Evolutionary conservation across 495 filamentous ascomycete species (phyloP).

Genomic region (Tuber brumale): DNA sequence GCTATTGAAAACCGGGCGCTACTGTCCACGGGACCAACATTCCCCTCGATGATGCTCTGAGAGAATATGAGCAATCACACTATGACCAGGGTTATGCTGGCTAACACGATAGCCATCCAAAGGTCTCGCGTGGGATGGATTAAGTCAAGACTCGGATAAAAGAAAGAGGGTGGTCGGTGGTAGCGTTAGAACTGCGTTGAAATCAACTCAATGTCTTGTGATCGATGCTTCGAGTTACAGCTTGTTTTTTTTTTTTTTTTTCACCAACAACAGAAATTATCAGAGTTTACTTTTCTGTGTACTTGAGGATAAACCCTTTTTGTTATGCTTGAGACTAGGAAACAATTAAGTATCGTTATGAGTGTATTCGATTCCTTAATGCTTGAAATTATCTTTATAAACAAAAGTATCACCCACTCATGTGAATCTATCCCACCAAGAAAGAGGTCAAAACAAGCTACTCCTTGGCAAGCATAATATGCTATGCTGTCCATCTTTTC

Average conservation of each 20-base stretch:
- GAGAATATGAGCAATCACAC: slow-evolving; percentile 5
- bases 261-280: neutral
- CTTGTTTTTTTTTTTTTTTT: neutral
- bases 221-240: neutral
- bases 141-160: neutral
- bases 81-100: neutral
- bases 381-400: too few species aligned
- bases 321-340: neutral
- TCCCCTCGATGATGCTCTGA: neutral
- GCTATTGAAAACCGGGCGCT: neutral
- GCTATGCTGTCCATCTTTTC: neutral
- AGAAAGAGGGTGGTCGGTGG: neutral
- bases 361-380: neutral
- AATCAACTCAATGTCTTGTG: neutral
- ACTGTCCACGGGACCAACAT: neutral
- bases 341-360: neutral
- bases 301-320: neutral
- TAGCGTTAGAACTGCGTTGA: neutral
- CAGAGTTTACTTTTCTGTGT: neutral
- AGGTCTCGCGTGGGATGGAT: neutral
- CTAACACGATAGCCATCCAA: neutral
- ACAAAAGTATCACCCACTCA: neutral
- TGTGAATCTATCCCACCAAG: neutral
- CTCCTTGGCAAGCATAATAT: neutral
- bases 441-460: neutral